phyloP scores from a whole-genome alignment of 192 early-diverging fungal species.

The Coemansia sp. region DNA sequence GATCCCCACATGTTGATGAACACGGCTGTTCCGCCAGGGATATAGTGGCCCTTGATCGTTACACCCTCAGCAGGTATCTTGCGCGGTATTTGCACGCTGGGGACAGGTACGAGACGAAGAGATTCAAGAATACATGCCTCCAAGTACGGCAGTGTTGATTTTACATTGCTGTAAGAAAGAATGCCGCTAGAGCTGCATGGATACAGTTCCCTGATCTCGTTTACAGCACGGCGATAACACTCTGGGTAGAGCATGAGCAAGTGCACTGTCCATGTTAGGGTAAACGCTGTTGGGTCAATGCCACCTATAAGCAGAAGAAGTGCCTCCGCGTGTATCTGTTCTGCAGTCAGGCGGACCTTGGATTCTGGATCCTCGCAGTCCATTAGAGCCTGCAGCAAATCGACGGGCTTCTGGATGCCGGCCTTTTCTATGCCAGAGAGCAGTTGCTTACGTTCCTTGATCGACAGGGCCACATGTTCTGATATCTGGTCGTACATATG shows the following conservation, averaged over 20 bases:
- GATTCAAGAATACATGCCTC: slow-evolving; percentile 41
- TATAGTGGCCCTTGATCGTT: slow-evolving; percentile 17
- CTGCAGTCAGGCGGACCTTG: not conserved
- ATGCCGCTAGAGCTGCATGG: not conserved
- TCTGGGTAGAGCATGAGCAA: slow-evolving; percentile 35
- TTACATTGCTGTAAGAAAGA: slow-evolving; percentile 4
- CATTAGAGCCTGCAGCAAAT: slow-evolving; percentile 35
- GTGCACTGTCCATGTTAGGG: slow-evolving; percentile 39
- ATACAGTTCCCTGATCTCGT: slow-evolving; percentile 15
- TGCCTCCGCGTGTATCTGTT: slow-evolving; percentile 36
- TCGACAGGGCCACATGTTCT: slow-evolving; percentile 12
- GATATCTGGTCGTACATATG: slow-evolving; percentile 15
- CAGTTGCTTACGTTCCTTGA: slow-evolving; percentile 16
- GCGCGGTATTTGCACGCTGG: slow-evolving; percentile 28
- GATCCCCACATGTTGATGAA: slow-evolving; percentile 28
- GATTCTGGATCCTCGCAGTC: slow-evolving; percentile 30
- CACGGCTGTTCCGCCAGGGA: slow-evolving; percentile 21
- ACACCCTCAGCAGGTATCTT: not conserved
- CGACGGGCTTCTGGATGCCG: slow-evolving; percentile 5
- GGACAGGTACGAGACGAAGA: slow-evolving; percentile 26
- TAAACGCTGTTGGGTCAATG: slow-evolving; percentile 31
- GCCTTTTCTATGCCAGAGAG: not conserved
- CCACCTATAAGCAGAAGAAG: slow-evolving; percentile 30
- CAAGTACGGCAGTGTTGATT: slow-evolving; percentile 10
- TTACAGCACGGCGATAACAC: not conserved